Conservation (phyloP, 208 protist species). For the Trypanosoma vivax region DNA sequence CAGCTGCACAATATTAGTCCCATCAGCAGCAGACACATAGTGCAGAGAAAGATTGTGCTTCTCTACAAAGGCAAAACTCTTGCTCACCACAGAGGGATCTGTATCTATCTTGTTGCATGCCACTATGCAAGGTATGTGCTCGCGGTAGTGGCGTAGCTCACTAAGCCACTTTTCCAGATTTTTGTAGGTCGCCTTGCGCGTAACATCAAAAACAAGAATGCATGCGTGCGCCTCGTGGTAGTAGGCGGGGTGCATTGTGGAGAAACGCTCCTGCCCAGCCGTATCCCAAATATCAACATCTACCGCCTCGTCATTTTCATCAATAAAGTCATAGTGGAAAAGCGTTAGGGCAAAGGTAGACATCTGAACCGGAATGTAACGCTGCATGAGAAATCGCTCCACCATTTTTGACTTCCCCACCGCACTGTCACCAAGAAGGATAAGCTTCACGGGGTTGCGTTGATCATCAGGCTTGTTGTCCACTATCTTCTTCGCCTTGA, state of each 20-base stretch:
- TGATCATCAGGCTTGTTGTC: slow-evolving; percentile 68
- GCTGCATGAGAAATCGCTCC: slow-evolving; percentile 93
- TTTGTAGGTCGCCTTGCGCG: slow-evolving; percentile 94
- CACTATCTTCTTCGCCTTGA: slow-evolving; percentile 66
- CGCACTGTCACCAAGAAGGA: slow-evolving; percentile 93
- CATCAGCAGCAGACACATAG: slow-evolving; percentile 92
- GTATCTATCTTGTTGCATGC: slow-evolving; percentile 95
- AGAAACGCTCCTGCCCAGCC: slow-evolving; percentile 90
- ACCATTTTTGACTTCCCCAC: slow-evolving; percentile 95
- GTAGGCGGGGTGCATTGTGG: slow-evolving; percentile 93
- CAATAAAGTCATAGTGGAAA: slow-evolving; percentile 85
- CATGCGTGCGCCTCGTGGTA: slow-evolving; percentile 92
- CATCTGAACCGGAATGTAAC: slow-evolving; percentile 88
- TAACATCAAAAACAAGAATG: slow-evolving; percentile 93
- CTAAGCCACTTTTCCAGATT: slow-evolving; percentile 92
- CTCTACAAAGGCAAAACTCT: slow-evolving; percentile 89
- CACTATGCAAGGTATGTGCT: slow-evolving; percentile 91
- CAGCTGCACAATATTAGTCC: slow-evolving; percentile 91
- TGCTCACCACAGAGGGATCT: slow-evolving; percentile 74
- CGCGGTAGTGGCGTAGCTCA: slow-evolving; percentile 86
- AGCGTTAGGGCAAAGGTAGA: slow-evolving; percentile 93
- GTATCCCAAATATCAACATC: slow-evolving; percentile 92
- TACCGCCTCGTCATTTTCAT: slow-evolving; percentile 56
- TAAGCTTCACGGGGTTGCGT: slow-evolving; percentile 90
- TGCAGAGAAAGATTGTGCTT: slow-evolving; percentile 90